Evolutionary conservation across 2,329 filamentous ascomycete species (phyloP).

Genomic region (Hypoxylon sp.): DNA sequence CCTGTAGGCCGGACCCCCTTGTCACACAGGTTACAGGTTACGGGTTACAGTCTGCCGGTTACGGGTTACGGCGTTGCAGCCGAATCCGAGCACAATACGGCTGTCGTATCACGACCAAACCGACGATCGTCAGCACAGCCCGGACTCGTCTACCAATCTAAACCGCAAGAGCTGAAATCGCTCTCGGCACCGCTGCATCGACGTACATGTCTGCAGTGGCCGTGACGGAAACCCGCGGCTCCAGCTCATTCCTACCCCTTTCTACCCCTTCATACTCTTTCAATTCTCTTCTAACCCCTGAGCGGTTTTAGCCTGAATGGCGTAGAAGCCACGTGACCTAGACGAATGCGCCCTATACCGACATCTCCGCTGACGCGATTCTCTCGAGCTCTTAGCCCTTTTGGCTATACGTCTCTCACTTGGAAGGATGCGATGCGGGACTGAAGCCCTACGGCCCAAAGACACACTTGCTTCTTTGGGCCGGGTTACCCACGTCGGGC

Average conservation of each 20-base stretch:
- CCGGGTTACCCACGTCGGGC: conserved; percentile 21
- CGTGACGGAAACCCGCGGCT: conserved; percentile 4
- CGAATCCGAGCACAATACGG: conserved; percentile 18
- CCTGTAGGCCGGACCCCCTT: too few species aligned
- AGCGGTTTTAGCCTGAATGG: conserved; percentile 16
- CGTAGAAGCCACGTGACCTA: conserved; percentile 18
- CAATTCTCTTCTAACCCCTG: neutral
- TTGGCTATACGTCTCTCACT: conserved; percentile 29
- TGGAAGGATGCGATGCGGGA: conserved; percentile 29
- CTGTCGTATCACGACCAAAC: conserved; percentile 15
- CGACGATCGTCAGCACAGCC: conserved; percentile 24
- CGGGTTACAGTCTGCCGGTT: conserved; percentile 8
- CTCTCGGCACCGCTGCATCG: neutral
- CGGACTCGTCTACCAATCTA: conserved; percentile 21
- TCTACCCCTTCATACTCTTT: neutral
- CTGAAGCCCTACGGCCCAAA: conserved; percentile 19
- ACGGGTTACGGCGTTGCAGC: conserved; percentile 24
- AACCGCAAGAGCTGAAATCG: conserved; percentile 4
- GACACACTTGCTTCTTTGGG: conserved; percentile 14
- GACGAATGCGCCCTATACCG: conserved; percentile 18
- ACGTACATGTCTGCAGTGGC: neutral
- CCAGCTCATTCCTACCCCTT: neutral
- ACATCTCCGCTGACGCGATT: conserved; percentile 28
- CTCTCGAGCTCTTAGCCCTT: conserved; percentile 11
- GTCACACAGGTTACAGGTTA: conserved; percentile 21